phyloP scores from a whole-genome alignment of 306 rosid genomes.

The Alnus glutinosa region DNA sequence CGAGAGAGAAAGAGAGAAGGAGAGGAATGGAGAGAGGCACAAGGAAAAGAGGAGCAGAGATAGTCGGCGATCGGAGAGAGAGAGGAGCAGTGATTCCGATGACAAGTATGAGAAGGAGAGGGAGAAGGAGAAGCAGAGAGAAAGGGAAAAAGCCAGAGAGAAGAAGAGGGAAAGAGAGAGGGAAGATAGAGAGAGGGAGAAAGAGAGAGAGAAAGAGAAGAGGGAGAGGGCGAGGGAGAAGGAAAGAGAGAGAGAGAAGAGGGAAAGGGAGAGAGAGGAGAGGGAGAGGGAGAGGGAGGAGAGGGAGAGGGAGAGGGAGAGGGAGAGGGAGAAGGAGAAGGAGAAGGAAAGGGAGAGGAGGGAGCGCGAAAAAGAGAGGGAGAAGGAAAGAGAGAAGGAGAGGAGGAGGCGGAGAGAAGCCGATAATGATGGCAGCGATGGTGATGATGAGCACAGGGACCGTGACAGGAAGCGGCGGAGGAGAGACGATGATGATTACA shows the following conservation, averaged over 20 bases:
- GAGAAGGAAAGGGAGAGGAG: constrained; percentile 49
- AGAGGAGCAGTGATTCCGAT: constrained; percentile 41
- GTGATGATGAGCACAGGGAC: constrained; percentile 60
- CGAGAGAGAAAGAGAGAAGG: constrained; percentile 48
- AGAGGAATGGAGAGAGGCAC: constrained; percentile 39
- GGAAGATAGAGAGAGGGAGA: neutral
- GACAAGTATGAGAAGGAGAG: constrained; percentile 37
- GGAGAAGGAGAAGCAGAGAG: constrained; percentile 34
- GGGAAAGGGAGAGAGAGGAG: constrained; percentile 37
- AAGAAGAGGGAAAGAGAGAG: constrained; percentile 26
- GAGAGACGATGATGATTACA: constrained; percentile 61
- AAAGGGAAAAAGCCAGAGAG: constrained; percentile 21
- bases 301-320: constrained; percentile 48
- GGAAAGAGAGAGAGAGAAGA: constrained; percentile 26
- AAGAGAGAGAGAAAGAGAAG: neutral
- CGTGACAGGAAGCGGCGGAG: constrained; percentile 58
- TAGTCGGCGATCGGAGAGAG: constrained; percentile 36
- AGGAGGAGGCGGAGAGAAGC: constrained; percentile 58
- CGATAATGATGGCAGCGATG: constrained; percentile 59
- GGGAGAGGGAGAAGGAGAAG: constrained; percentile 39
- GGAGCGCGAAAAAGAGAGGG: constrained; percentile 34
- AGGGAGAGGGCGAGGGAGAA: constrained; percentile 35
- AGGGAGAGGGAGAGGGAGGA: constrained; percentile 43
- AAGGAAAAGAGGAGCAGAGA: constrained; percentile 46
- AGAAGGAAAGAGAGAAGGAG: constrained; percentile 40